Conservation (phyloP, 805 yeast genomes). For the Saccharomycopsis javanensis region DNA sequence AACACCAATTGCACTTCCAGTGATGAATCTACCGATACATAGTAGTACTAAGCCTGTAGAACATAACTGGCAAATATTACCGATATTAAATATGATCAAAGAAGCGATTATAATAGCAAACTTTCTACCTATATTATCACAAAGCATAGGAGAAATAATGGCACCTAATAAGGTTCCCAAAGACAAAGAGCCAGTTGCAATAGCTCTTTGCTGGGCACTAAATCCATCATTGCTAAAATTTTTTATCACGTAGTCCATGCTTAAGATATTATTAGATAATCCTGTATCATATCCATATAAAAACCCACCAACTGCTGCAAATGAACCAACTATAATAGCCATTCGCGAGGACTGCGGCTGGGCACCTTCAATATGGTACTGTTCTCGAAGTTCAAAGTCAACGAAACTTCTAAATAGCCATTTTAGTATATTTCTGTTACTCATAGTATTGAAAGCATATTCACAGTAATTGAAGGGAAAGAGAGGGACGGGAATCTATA, state of each 20-base stretch:
- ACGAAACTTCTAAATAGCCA: conserved; percentile 9
- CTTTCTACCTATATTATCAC: conserved; percentile 69
- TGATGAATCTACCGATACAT: conserved; percentile 64
- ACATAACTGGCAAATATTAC: conserved; percentile 60
- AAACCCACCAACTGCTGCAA: conserved; percentile 89
- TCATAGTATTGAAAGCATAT: neutral
- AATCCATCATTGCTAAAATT: conserved; percentile 49
- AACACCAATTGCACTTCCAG: conserved; percentile 68
- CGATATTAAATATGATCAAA: conserved; percentile 55
- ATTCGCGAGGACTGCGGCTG: conserved; percentile 42
- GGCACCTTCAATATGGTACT: conserved; percentile 21
- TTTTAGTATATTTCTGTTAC: neutral
- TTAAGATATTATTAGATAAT: conserved; percentile 64
- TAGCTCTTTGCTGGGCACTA: conserved; percentile 53
- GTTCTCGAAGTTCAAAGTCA: conserved; percentile 14
- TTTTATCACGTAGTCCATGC: conserved; percentile 57
- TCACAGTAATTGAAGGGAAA: neutral
- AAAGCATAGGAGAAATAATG: conserved; percentile 44
- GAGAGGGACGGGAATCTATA: neutral
- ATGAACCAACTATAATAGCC: conserved; percentile 65
- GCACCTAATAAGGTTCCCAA: conserved; percentile 74
- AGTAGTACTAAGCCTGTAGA: conserved; percentile 41
- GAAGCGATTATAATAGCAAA: conserved; percentile 52
- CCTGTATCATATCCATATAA: conserved; percentile 89
- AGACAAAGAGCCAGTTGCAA: conserved; percentile 71